phyloP scores from a whole-genome alignment of 192 early-diverging fungal genomes.

The Paraglomus occultum region DNA sequence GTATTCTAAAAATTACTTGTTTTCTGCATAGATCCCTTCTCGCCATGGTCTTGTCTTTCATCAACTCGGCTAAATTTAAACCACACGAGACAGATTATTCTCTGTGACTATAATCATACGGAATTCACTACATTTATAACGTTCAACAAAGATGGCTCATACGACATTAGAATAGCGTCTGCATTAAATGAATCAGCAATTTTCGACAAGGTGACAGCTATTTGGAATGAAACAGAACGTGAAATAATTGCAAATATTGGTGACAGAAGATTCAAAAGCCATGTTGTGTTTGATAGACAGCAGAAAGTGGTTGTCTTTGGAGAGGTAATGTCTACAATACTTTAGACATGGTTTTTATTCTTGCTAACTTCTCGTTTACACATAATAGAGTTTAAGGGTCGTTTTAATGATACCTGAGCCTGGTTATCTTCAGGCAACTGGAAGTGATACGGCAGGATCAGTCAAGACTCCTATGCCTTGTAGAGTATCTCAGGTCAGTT shows the following conservation, averaged over 20 bases:
- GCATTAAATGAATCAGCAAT: constrained; percentile 32
- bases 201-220: constrained; percentile 40
- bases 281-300: constrained; percentile 58
- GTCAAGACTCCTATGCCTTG: constrained; percentile 96
- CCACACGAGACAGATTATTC: constrained; percentile 33
- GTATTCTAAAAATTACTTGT: too few relatives aligned
- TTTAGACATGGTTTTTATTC: constrained; percentile 17
- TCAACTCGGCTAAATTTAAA: constrained; percentile 51
- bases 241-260: constrained; percentile 62
- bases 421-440: constrained; percentile 47
- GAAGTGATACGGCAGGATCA: constrained; percentile 52
- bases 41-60: constrained; percentile 46
- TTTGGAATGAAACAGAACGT: constrained; percentile 41
- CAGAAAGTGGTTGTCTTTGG: constrained; percentile 66
- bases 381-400: constrained; percentile 42
- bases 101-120: constrained; percentile 37
- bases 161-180: constrained; percentile 40
- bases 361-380: constrained; percentile 23
- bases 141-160: constrained; percentile 38
- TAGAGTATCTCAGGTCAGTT: constrained; percentile 83
- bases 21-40: constrained; percentile 28
- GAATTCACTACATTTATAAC: constrained; percentile 39
- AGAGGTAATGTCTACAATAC: constrained; percentile 36
- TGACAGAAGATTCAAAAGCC: constrained; percentile 55
- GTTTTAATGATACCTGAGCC: constrained; percentile 58